phyloP scores from a whole-genome alignment of 2,329 filamentous ascomycete species.

The Colletotrichum tofieldiae region DNA sequence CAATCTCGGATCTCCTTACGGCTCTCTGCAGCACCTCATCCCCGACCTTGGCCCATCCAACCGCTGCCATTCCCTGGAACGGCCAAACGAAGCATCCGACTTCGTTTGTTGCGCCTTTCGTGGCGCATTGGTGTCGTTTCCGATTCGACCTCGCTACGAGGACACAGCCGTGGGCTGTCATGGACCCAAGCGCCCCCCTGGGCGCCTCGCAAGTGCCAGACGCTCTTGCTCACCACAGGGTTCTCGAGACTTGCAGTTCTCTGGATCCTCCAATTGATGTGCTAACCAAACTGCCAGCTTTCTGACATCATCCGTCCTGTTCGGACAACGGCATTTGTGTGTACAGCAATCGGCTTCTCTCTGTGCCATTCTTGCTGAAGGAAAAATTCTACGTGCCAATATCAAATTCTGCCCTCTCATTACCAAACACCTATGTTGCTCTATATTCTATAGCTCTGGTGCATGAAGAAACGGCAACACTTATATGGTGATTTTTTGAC shows the following conservation, averaged over 20 bases:
- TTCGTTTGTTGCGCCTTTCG: slow-evolving; percentile 6
- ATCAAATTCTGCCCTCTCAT: slow-evolving; percentile 65
- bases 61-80: slow-evolving; percentile 7
- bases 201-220: slow-evolving; percentile 18
- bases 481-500: not conserved
- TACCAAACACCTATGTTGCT: slow-evolving; percentile 70
- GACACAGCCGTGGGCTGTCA: not conserved
- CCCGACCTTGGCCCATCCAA: not conserved
- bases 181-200: not conserved
- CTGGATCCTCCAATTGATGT: not conserved
- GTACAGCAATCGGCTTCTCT: slow-evolving; percentile 70
- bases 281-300: not conserved
- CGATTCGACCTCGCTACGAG: slow-evolving; percentile 7
- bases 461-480: slow-evolving; percentile 72
- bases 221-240: not conserved
- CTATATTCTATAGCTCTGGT: slow-evolving; percentile 53
- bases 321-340: slow-evolving; percentile 67
- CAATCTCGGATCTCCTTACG: slow-evolving; percentile 20
- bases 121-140: slow-evolving; percentile 29
- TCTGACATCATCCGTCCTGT: not conserved
- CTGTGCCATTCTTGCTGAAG: slow-evolving; percentile 71
- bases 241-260: not conserved
- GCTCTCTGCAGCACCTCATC: slow-evolving; percentile 2
- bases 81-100: not conserved
- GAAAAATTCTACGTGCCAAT: slow-evolving; percentile 70